These are phyloP conservation scores for Crucibulum laeve DNA, from an alignment of 768 basidiomycete genomes.

Conservation along the genomic window DNA sequence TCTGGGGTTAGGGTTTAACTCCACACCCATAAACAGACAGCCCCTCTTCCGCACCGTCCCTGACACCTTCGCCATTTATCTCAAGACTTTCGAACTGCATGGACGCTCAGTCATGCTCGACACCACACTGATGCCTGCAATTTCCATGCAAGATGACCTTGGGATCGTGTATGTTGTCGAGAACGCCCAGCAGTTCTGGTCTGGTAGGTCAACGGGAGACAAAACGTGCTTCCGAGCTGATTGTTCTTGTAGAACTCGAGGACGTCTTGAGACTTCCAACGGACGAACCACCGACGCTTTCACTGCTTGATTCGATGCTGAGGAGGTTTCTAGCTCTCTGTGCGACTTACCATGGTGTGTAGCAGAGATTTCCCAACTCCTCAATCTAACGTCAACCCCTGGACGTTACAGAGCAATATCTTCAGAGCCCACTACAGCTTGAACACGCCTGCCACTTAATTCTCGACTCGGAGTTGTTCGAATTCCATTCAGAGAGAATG, in stretches of 20 bases:
- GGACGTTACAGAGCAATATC: conserved; percentile 60
- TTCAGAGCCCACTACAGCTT: conserved; percentile 79
- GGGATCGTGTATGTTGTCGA: conserved; percentile 81
- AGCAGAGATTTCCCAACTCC: background rate
- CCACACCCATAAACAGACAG: too few species aligned
- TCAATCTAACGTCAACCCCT: conserved; percentile 3
- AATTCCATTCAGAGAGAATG: conserved; percentile 91
- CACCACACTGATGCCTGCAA: conserved; percentile 20
- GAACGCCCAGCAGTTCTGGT: conserved; percentile 87
- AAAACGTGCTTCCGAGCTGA: background rate
- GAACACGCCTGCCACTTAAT: conserved; percentile 78
- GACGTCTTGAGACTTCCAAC: conserved; percentile 69
- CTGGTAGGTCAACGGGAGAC: conserved; percentile 46
- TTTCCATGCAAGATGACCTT: conserved; percentile 61
- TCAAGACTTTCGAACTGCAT: too few species aligned
- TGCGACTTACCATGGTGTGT: conserved; percentile 81
- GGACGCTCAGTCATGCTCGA: too few species aligned
- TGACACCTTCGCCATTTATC: too few species aligned
- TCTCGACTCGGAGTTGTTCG: conserved; percentile 81
- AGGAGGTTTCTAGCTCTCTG: conserved; percentile 75
- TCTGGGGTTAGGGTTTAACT: too few species aligned
- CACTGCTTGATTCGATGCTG: conserved; percentile 73
- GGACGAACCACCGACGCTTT: conserved; percentile 59
- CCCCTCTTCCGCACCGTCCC: too few species aligned
- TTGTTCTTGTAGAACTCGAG: conserved; percentile 66